Conservation (phyloP, 2,329 filamentous ascomycete species). For the Trichoderma sp. region DNA sequence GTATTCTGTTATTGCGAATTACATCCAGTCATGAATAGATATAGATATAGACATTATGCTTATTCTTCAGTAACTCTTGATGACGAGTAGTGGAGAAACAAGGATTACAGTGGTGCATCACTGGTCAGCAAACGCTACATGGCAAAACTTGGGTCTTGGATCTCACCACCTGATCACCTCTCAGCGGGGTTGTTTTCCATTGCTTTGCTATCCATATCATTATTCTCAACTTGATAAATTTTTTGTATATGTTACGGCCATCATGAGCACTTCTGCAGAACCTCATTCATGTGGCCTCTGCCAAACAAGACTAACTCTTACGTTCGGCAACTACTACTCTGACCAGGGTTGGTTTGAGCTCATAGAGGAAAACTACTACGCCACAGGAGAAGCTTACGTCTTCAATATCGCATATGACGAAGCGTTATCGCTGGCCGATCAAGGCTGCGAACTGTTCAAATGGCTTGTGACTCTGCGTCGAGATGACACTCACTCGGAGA, state of each 20-base stretch:
- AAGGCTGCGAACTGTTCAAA: slow-evolving; percentile 1
- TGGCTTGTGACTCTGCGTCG: slow-evolving; percentile 8
- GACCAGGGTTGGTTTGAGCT: slow-evolving; percentile 9
- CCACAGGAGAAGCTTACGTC: slow-evolving; percentile 13
- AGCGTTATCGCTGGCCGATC: neutral
- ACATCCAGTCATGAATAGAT: neutral
- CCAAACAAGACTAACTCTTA: neutral
- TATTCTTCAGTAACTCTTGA: neutral
- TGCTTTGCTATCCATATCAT: neutral
- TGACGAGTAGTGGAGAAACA: neutral
- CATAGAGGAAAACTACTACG: slow-evolving; percentile 15
- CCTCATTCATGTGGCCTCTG: slow-evolving; percentile 9
- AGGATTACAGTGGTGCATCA: neutral
- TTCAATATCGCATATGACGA: slow-evolving; percentile 9
- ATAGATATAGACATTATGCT: neutral
- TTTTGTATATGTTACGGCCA: neutral
- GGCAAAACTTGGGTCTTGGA: neutral
- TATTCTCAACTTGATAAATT: neutral
- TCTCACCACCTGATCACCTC: neutral
- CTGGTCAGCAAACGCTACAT: neutral
- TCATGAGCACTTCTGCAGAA: neutral
- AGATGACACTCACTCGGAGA: slow-evolving; percentile 4
- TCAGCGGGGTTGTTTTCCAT: neutral
- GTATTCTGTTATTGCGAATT: neutral
- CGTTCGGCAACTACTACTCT: slow-evolving; percentile 16